A percentile compares a stretch with the other conserved stretches of the same genome.
Evolutionary conservation across 805 yeast species (phyloP).

Genomic region (Ogataea trehaloabstinens): DNA sequence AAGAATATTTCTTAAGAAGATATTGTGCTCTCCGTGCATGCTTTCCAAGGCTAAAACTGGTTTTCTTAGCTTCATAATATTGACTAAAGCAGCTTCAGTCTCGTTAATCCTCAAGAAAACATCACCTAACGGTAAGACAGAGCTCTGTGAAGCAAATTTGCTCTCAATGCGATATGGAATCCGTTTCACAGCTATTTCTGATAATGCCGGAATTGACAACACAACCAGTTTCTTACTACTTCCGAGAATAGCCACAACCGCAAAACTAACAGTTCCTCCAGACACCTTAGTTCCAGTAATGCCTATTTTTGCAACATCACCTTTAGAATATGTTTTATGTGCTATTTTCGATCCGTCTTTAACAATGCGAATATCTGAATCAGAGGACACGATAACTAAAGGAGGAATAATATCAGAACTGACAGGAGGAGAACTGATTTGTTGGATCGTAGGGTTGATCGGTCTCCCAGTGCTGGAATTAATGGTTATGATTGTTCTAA

Average conservation of each 20-base stretch:
- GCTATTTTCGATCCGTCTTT: conserved; percentile 61
- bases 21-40: conserved; percentile 42
- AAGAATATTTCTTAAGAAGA: conserved; percentile 66
- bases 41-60: conserved; percentile 29
- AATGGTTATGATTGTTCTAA: conserved; percentile 57
- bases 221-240: conserved; percentile 25
- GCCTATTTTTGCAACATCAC: conserved; percentile 47
- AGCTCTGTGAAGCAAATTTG: conserved; percentile 40
- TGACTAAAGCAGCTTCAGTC: conserved; percentile 52
- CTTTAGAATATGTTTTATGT: conserved; percentile 59
- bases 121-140: conserved; percentile 46
- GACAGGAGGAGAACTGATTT: conserved; percentile 43
- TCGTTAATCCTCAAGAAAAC: conserved; percentile 53
- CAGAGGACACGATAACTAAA: conserved; percentile 52
- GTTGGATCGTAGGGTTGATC: conserved; percentile 59
- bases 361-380: conserved; percentile 59
- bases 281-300: conserved; percentile 39
- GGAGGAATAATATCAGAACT: conserved; percentile 59
- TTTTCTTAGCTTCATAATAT: conserved; percentile 45
- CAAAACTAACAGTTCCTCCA: conserved; percentile 24
- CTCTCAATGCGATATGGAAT: conserved; percentile 43
- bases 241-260: conserved; percentile 30
- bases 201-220: conserved; percentile 59
- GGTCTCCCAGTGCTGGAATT: conserved; percentile 60
- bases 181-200: conserved; percentile 51